Evolutionary conservation across 805 yeast genomes (phyloP).

Genomic region (Metschnikowia rubicola): DNA sequence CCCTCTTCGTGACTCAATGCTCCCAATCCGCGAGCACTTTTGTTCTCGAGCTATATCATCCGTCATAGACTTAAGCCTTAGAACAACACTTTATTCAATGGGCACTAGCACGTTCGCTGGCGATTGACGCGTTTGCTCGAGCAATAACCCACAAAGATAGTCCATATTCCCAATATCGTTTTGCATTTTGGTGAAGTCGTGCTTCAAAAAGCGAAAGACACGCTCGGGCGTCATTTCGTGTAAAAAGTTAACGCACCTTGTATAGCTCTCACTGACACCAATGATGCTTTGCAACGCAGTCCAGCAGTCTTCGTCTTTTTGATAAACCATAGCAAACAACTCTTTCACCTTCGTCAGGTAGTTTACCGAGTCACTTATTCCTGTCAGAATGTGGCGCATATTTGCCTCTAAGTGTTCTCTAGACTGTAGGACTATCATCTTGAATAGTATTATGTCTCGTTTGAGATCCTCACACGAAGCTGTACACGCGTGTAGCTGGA

Average conservation of each 20-base stretch:
- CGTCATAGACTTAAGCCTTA: no score
- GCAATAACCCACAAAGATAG: constrained; percentile 4
- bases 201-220: constrained; percentile 5
- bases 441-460: constrained; percentile 3
- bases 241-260: constrained; percentile 5
- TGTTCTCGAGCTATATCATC: no score
- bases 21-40: no score
- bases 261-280: constrained; percentile 1
- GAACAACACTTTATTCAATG: no score
- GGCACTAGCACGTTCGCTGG: no score
- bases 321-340: constrained; percentile 1
- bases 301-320: neutral
- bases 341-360: neutral
- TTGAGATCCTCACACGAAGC: constrained; percentile 1
- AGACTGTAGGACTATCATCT: neutral
- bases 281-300: neutral
- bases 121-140: neutral
- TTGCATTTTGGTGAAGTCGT: constrained; percentile 7
- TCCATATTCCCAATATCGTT: constrained; percentile 2
- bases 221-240: constrained; percentile 7
- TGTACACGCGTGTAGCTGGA: neutral
- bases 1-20: no score
- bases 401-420: constrained; percentile 2
- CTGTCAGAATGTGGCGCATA: neutral
- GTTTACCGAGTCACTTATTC: neutral